Conservation (phyloP, 345 rosid species). For the Trapa bicornis region DNA sequence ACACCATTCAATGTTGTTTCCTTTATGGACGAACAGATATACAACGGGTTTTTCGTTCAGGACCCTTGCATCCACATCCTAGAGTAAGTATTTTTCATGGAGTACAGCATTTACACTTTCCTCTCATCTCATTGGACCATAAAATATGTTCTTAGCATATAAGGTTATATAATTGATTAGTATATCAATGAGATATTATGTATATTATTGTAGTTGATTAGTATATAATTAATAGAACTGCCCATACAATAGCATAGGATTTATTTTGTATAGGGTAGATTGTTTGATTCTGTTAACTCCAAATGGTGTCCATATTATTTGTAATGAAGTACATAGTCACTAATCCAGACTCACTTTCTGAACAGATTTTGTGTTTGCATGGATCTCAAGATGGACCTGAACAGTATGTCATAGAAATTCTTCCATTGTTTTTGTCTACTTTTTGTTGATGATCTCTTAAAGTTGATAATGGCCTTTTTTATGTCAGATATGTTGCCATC, state of each 20-base stretch:
- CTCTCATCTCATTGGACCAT: not conserved
- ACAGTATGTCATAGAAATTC: conserved; percentile 45
- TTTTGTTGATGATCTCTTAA: conserved; percentile 10
- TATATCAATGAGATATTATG: not conserved
- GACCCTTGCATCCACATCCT: conserved; percentile 72
- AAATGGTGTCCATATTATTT: no score
- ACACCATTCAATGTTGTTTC: conserved; percentile 21
- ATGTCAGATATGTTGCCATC: conserved; percentile 83
- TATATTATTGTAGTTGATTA: not conserved
- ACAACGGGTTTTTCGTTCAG: conserved; percentile 74
- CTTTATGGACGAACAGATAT: conserved; percentile 44
- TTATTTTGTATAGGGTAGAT: not conserved
- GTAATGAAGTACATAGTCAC: not conserved
- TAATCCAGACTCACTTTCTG: conserved; percentile 12
- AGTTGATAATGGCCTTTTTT: conserved; percentile 7
- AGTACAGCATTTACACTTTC: not conserved
- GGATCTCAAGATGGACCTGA: conserved; percentile 97
- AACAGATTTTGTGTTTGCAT: conserved; percentile 92
- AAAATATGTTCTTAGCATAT: not conserved
- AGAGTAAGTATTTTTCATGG: conserved; percentile 44
- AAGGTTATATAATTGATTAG: not conserved
- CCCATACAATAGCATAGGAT: not conserved
- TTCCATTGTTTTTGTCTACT: conserved; percentile 7
- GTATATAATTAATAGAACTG: not conserved
- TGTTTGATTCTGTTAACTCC: not conserved